Evolutionary conservation across 495 filamentous ascomycete species (phyloP), one percentile per base, ranked within the genome.

Genomic region (Penicillium pancosmium): DNA sequence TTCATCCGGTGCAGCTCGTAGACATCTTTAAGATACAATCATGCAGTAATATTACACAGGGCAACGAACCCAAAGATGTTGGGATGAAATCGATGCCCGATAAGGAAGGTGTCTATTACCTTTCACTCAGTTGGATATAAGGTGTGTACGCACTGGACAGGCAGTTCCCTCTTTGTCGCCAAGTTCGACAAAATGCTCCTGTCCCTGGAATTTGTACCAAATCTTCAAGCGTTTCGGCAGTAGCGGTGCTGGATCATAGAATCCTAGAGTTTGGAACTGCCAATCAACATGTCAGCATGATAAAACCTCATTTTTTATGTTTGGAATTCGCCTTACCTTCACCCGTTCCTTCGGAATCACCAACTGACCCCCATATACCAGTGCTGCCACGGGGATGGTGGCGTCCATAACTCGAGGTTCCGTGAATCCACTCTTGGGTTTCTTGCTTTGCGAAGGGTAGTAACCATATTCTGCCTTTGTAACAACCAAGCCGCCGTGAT

Each of bases 171-270:
- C 79, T 44, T 72, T 68, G 53, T 82, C 80, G 25, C 59, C 60
- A n/a, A 78, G 77, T 55, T 80, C 78, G 19, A 75, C 73, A 38
- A 68, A 76, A 59, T 78, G 71, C 52, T 77, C 73, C 49, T 67
- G 76, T 4, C 78, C 80, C 57, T 74, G 68, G 62, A 80, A 84
- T 25, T 61, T 63, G 59, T 85, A 86, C 75, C 77, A 78, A 27
- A 86, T 74, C 62, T 72, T 78, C 63, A 86, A 61, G 36, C 70
- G 74, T 69, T 86, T 86, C 23, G 69, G 72, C 40, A 73, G 64
- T 25, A 80, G 67, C 11, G 84, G 83, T 11, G 80, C 80, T 9
- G 83, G 83, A 54, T 86, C 83, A 64, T 85, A 73, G 66, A 86
- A 86, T 3, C 83, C 84, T 6, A 82, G 62, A 15, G 85, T 71